Evolutionary conservation across 495 filamentous ascomycete genomes (phyloP).

Genomic region (Xylaria grammica): DNA sequence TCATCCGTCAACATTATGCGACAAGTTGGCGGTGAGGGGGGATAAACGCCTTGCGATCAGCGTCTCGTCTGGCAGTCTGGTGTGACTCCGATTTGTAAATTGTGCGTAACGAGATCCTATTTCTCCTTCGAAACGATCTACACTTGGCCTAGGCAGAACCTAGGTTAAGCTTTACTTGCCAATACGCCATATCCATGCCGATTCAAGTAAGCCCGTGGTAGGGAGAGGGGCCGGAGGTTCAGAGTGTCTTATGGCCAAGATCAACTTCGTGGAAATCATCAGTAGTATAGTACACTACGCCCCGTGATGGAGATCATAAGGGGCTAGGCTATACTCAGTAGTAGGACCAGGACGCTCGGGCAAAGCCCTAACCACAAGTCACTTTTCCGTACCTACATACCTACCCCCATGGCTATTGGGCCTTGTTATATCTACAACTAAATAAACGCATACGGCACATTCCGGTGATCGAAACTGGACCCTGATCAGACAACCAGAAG

Average conservation of each 20-base stretch:
- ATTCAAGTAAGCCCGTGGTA: not conserved
- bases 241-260: not conserved
- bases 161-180: slow-evolving; percentile 7
- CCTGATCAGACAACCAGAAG: not conserved
- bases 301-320: not conserved
- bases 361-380: not conserved
- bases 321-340: not conserved
- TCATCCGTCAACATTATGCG: slow-evolving; percentile 15
- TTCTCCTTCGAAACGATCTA: slow-evolving; percentile 1
- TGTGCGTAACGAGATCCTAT: slow-evolving; percentile 4
- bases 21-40: slow-evolving; percentile 20
- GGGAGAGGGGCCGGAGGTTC: not conserved
- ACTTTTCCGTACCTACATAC: not conserved
- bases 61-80: not conserved
- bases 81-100: slow-evolving; percentile 13
- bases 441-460: slow-evolving; percentile 6
- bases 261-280: not conserved
- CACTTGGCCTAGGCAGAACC: slow-evolving; percentile 2
- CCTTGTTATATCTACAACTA: not conserved
- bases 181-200: slow-evolving; percentile 13
- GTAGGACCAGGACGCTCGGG: not conserved
- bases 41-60: slow-evolving; percentile 2
- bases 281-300: too few species aligned
- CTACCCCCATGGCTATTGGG: not conserved
- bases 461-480: not conserved